Conservation (phyloP, 768 basidiomycete species). For the Phaffia australis region DNA sequence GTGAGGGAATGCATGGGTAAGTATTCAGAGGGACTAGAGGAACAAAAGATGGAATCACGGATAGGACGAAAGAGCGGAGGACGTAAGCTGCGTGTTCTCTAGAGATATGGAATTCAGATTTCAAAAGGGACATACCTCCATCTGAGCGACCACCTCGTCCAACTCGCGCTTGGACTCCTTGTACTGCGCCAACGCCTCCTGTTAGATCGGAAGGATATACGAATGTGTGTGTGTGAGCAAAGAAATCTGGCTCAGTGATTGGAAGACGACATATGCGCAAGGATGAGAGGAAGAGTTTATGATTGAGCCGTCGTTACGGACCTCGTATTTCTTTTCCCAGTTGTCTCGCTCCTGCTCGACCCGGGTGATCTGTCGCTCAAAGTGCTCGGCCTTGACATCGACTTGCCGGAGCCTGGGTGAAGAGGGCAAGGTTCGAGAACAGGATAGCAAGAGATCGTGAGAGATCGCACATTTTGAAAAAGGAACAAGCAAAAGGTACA, state of each 20-base stretch:
- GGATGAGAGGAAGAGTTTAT: background rate
- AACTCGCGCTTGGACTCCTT: slow-evolving; percentile 64
- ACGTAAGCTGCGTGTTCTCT: no score
- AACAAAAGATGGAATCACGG: no score
- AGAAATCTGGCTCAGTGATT: background rate
- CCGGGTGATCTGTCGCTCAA: slow-evolving; percentile 78
- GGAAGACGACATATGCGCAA: background rate
- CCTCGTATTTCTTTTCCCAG: slow-evolving; percentile 94
- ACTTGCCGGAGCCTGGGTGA: slow-evolving; percentile 74
- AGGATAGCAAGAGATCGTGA: background rate
- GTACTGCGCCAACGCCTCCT: slow-evolving; percentile 67
- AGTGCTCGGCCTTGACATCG: slow-evolving; percentile 98
- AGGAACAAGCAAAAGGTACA: slow-evolving; percentile 28
- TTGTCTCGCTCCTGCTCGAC: slow-evolving; percentile 80
- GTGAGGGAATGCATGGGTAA: no score
- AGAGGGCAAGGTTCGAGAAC: background rate
- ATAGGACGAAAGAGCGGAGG: no score
- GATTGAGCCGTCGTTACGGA: slow-evolving; percentile 38
- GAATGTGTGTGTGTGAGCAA: background rate
- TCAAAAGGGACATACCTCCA: slow-evolving; percentile 44
- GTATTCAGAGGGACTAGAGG: no score
- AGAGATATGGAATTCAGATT: background rate
- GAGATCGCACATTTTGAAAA: slow-evolving; percentile 12
- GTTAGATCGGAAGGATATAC: slow-evolving; percentile 5
- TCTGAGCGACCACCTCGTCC: slow-evolving; percentile 64